These are phyloP conservation scores for Lentinus brumalis DNA, from an alignment of 768 basidiomycete species.

Conservation along the genomic window DNA sequence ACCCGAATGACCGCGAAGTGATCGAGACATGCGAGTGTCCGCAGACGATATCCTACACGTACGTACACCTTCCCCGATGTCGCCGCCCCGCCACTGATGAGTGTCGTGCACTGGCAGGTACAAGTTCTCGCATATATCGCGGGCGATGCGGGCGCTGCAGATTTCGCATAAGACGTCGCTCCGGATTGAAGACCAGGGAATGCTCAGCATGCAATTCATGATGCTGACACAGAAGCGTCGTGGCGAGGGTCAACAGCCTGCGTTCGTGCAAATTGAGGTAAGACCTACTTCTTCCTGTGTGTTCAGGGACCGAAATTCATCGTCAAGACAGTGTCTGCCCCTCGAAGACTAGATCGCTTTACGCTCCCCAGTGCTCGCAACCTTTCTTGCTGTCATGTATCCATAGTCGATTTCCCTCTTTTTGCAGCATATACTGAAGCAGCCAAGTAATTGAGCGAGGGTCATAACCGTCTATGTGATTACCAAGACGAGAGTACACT, in stretches of 20 bases:
- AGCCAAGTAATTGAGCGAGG: constrained; percentile 45
- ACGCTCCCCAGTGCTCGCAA: neutral
- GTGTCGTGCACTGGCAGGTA: constrained; percentile 55
- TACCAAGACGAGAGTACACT: constrained; percentile 9
- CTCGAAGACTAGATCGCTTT: constrained; percentile 21
- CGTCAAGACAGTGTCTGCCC: constrained; percentile 25
- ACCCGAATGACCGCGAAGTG: constrained; percentile 89
- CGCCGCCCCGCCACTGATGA: neutral
- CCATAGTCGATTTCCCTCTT: constrained; percentile 7
- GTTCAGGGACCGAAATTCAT: neutral
- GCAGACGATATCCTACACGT: constrained; percentile 72
- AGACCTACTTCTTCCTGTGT: constrained; percentile 31
- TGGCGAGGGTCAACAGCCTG: constrained; percentile 42
- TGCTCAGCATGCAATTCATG: constrained; percentile 88
- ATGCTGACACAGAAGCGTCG: constrained; percentile 57
- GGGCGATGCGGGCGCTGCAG: constrained; percentile 73
- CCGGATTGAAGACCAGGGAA: constrained; percentile 79
- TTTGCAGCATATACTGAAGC: constrained; percentile 23
- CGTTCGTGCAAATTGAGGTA: constrained; percentile 89
- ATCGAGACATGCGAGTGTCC: constrained; percentile 88
- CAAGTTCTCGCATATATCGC: constrained; percentile 74
- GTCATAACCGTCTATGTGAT: constrained; percentile 6
- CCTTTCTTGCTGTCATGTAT: constrained; percentile 4
- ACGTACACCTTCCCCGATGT: constrained; percentile 9
- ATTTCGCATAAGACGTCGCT: constrained; percentile 87